Percentiles rank a stretch among this genome's conserved stretches.
These are phyloP conservation scores for Areca catechu DNA, from an alignment of 176 grass and related monocot species.

Conservation along the genomic window DNA sequence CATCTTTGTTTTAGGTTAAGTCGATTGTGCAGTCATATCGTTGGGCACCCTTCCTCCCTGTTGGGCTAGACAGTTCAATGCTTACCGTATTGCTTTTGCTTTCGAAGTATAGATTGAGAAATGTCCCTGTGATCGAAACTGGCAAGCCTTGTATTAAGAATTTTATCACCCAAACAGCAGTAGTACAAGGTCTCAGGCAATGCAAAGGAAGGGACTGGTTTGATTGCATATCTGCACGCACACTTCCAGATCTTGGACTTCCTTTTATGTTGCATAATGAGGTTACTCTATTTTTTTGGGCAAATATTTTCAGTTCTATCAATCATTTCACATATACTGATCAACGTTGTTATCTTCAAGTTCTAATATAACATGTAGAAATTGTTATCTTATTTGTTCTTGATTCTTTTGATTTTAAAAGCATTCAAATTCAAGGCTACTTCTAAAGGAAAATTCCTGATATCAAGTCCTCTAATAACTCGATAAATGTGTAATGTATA, in stretches of 20 bases:
- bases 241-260: slow-evolving; percentile 83
- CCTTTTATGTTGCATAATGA: slow-evolving; percentile 85
- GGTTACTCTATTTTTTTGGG: slow-evolving; percentile 28
- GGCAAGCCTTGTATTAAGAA: slow-evolving; percentile 62
- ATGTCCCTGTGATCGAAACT: slow-evolving; percentile 70
- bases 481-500: too few species aligned
- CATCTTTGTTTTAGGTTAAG: slow-evolving; percentile 42
- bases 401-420: too few species aligned
- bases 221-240: slow-evolving; percentile 38
- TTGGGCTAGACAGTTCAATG: slow-evolving; percentile 65
- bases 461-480: too few species aligned
- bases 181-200: slow-evolving; percentile 74
- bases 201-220: slow-evolving; percentile 97
- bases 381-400: too few species aligned
- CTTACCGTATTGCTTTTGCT: slow-evolving; percentile 78
- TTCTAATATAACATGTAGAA: too few species aligned
- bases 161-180: slow-evolving; percentile 81
- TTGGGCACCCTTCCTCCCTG: slow-evolving; percentile 71
- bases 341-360: too few species aligned
- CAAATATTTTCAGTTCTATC: too few species aligned
- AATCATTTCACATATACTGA: too few species aligned
- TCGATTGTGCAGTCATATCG: slow-evolving; percentile 55
- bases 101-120: slow-evolving; percentile 91
- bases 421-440: too few species aligned
- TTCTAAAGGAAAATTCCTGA: too few species aligned